Evolutionary conservation across 768 basidiomycete genomes (phyloP).

Genomic region (Tulasnella sp.): DNA sequence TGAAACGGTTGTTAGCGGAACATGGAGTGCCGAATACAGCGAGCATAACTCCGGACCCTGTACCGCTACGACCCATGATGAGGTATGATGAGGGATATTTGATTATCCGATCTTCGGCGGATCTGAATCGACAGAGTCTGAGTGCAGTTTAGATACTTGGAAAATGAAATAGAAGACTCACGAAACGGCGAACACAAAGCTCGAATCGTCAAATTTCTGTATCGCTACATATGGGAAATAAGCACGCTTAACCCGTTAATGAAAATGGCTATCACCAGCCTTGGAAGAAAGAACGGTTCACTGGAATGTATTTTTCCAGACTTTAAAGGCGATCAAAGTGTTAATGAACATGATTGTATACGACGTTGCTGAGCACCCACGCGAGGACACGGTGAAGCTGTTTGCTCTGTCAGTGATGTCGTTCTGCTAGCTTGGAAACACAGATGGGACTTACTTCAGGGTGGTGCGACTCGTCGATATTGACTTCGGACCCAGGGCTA

Average conservation of each 20-base stretch:
- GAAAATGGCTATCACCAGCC: background rate
- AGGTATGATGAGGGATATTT: constrained; percentile 59
- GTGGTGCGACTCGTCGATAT: background rate
- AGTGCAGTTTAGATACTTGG: too few relatives aligned
- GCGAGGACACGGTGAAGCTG: constrained; percentile 20
- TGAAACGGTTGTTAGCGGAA: background rate
- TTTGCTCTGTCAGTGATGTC: too few relatives aligned
- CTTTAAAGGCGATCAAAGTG: constrained; percentile 29
- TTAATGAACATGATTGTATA: background rate
- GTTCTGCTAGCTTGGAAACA: background rate
- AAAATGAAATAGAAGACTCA: constrained; percentile 31
- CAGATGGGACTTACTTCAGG: background rate
- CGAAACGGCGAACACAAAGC: constrained; percentile 40
- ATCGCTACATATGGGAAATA: constrained; percentile 42
- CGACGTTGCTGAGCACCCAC: background rate
- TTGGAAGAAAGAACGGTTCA: constrained; percentile 41
- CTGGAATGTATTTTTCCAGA: constrained; percentile 49
- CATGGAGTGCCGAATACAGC: too few relatives aligned
- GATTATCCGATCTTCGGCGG: constrained; percentile 52
- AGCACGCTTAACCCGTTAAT: background rate
- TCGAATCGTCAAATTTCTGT: constrained; percentile 48
- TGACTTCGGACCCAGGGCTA: background rate
- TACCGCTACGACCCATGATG: constrained; percentile 68
- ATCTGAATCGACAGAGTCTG: too few relatives aligned
- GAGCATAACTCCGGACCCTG: constrained; percentile 49